These are phyloP conservation scores for Puccinia sorghi DNA, from an alignment of 1,284 basidiomycete species.

Conservation along the genomic window DNA sequence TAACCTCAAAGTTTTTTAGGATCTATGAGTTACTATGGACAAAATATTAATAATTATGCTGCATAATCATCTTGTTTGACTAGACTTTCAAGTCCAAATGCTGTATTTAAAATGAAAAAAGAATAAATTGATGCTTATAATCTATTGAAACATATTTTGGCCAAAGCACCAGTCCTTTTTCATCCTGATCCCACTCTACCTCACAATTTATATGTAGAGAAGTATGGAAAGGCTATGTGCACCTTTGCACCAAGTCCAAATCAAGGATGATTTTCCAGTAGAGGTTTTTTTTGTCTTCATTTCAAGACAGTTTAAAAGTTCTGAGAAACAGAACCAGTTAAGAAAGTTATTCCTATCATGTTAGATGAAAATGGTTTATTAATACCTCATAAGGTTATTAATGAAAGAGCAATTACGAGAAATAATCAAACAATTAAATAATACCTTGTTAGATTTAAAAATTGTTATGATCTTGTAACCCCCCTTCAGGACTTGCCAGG, in stretches of 20 bases:
- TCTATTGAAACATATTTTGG: not conserved
- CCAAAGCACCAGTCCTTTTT: not conserved
- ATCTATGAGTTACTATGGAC: not conserved
- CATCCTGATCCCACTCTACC: too few relatives aligned
- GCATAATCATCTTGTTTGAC: not conserved
- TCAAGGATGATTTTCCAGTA: too few relatives aligned
- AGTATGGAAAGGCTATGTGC: too few relatives aligned
- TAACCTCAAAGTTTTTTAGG: not conserved
- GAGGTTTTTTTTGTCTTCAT: too few relatives aligned
- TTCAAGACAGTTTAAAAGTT: too few relatives aligned
- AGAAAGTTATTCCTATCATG: not conserved
- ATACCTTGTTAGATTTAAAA: not conserved
- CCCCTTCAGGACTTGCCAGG: too few relatives aligned
- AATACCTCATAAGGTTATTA: not conserved
- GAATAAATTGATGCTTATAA: constrained; percentile 1
- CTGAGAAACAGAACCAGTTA: not conserved
- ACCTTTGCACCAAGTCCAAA: too few relatives aligned
- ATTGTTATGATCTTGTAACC: too few relatives aligned
- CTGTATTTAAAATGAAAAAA: not conserved
- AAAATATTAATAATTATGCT: not conserved
- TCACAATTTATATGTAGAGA: too few relatives aligned
- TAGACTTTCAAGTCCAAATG: not conserved
- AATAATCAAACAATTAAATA: not conserved
- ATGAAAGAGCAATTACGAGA: not conserved
- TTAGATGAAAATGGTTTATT: not conserved